phyloP scores from a whole-genome alignment of 2,329 filamentous ascomycete species.

The Diplodia seriata region DNA sequence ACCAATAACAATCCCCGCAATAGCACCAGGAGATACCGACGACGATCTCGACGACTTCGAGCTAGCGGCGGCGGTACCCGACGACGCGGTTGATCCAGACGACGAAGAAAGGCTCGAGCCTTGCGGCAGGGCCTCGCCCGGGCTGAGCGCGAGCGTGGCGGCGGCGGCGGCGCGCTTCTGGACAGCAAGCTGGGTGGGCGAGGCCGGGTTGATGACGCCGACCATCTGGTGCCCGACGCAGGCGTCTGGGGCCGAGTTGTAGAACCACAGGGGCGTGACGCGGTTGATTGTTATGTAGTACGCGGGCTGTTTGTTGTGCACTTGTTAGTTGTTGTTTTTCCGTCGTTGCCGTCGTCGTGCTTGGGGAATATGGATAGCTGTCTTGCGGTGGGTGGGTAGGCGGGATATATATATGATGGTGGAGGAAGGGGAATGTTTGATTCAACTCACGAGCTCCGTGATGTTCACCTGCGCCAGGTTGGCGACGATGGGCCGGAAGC shows the following conservation, averaged over 20 bases:
- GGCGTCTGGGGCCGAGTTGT: slow-evolving; percentile 64
- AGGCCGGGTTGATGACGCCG: slow-evolving; percentile 71
- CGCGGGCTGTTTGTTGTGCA: slow-evolving; percentile 2
- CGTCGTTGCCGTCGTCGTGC: too few species aligned
- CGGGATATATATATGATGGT: too few species aligned
- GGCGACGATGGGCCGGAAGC: slow-evolving; percentile 25
- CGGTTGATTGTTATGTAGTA: slow-evolving; percentile 41
- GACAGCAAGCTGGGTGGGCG: slow-evolving; percentile 34
- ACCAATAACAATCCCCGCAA: slow-evolving; percentile 64
- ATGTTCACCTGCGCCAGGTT: slow-evolving; percentile 12
- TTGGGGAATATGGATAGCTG: too few species aligned
- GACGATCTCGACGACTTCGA: neutral
- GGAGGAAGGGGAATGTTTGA: too few species aligned
- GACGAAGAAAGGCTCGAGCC: slow-evolving; percentile 34
- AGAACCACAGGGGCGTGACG: slow-evolving; percentile 47
- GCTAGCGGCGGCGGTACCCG: slow-evolving; percentile 22
- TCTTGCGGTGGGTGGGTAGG: too few species aligned
- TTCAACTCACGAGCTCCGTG: slow-evolving; percentile 3
- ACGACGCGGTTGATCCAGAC: slow-evolving; percentile 26
- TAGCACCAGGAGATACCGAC: slow-evolving; percentile 46
- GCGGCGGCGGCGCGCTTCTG: slow-evolving; percentile 40
- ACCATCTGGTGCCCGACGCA: slow-evolving; percentile 75
- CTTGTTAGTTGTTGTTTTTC: neutral
- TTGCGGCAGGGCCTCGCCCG: slow-evolving; percentile 45
- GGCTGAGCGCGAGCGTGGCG: slow-evolving; percentile 43